Conservation (phyloP, 495 filamentous ascomycete genomes). For the Viridothelium virens region DNA sequence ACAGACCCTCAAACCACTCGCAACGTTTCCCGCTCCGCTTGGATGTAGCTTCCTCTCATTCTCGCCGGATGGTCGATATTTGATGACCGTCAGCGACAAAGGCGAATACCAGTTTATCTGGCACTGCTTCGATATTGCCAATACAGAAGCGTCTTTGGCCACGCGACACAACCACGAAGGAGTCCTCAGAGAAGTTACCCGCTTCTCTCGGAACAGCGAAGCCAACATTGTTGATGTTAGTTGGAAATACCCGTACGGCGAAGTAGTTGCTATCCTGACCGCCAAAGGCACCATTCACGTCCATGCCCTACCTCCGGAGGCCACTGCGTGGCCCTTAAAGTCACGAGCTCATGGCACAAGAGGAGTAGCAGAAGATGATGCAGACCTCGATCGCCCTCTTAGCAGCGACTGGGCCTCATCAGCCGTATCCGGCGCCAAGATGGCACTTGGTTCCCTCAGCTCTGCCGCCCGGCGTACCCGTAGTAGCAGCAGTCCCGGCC, state of each 20-base stretch:
- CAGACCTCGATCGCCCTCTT: not conserved
- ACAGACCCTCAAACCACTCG: conserved; percentile 51
- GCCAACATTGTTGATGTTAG: conserved; percentile 82
- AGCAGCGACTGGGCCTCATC: conserved; percentile 19
- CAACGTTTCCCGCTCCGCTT: conserved; percentile 70
- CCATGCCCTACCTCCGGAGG: conserved; percentile 72
- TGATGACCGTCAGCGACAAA: conserved; percentile 85
- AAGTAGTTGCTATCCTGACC: conserved; percentile 76
- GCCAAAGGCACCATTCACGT: conserved; percentile 91
- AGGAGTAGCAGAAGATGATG: not conserved
- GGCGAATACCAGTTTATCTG: conserved; percentile 89
- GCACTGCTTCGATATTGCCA: conserved; percentile 74
- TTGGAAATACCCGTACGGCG: conserved; percentile 75
- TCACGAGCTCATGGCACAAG: not conserved
- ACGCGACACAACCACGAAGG: conserved; percentile 33
- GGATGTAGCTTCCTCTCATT: conserved; percentile 92
- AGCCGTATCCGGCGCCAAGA: not conserved
- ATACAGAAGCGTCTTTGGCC: conserved; percentile 29
- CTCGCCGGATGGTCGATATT: conserved; percentile 69
- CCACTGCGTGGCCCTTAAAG: conserved; percentile 72
- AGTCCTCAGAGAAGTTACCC: conserved; percentile 67
- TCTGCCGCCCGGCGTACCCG: conserved; percentile 10
- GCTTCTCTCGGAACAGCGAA: conserved; percentile 83
- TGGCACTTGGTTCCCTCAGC: not conserved
- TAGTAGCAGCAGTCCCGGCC: not conserved